Base-by-base conservation (phyloP, 2,329 filamentous ascomycete genomes). In the Leptographium galeiforme region DNA sequence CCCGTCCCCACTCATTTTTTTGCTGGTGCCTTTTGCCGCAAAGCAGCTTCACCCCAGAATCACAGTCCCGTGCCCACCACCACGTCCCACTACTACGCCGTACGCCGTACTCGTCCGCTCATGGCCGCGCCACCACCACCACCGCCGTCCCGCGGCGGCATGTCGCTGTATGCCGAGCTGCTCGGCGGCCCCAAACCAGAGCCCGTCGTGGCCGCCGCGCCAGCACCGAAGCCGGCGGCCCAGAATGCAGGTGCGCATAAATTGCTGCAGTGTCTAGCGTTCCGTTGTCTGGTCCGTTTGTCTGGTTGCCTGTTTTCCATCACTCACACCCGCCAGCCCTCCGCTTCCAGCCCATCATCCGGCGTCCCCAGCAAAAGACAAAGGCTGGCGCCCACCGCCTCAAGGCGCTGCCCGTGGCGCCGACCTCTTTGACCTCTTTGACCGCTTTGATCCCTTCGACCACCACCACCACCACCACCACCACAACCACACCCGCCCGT, bases 141-240 rank as follows among this genome's bases (percentile, higher is more conserved):
- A 48, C 44, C 44, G 4, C 25, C 25, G 25, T 25, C 25, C 25
- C 68, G 72, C 54, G 70, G 72, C 54, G 75, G 76, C 54, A 72
- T 89, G 59, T 90, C 87, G 18, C 79, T 94, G 6, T 95, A 95
- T 66, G 89, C 87, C 53, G 87, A 94, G 66, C 77, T 95, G 45
- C 79, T 93, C 58, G 84, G 88, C 61, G 72, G 79, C 19, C 69
- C 73, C 34, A 32, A 67, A 57, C 57, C 68, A 82, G 61, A 36
- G 7, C 41, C 16, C 41, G 12, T 25, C 10, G 18, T 45, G 5
- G 36, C 49, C 1, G 19, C 41, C 4, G 19, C 57, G 66, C 70
- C 55, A 70, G 70, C 43, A 61, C 67, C 45, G 66, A 78, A 60
- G 58, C 72, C 57, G 67, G 63, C 65, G 12, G 61, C 76, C 56